Evolutionary conservation across 2,329 filamentous ascomycete species (phyloP), one percentile per base, ranked within the genome.

Genomic region (Aspergillus viridinutans): DNA sequence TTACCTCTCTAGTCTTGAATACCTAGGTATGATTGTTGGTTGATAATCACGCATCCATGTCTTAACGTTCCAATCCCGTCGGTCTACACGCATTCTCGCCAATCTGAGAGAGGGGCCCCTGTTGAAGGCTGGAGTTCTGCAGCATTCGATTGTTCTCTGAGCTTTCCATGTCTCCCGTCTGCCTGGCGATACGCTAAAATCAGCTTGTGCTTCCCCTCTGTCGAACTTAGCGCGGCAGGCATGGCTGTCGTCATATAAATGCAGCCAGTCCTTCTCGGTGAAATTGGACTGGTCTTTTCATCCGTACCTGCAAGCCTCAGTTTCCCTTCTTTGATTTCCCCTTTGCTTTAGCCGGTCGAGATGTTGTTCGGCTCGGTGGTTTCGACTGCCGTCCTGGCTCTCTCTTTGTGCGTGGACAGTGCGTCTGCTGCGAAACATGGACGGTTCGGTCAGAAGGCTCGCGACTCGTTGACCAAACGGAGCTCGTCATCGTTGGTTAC

Each of bases 351-450:
- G 14, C 5, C 23, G 17, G 28, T 43, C 59, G 63, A 47, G 35
- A 71, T 71, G 69, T 57, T 64, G 54, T 60, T 72, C 20, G 63
- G 61, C 53, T 58, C 62, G 12, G 32, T 69, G n/a, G 40, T 70
- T 50, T 63, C 62, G 20, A 61, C 68, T 28, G 65, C 63, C 29
- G 42, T 63, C 21, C 28, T 70, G 26, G 62, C 62, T 5, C 49
- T 68, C 14, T 63, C 63, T 3, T 23, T 69, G 26, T 62, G 64
- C 21, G 57, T 58, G 3, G 66, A 65, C 9, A 43, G 59, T 23
- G 65, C 55, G 8, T 54, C 52, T 9, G 67, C 66, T 38, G 54
- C 58, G 0, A 60, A 62, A 17, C 65, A 69, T 59, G 69, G 69
- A 14, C 68, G 63, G 0, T 67, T 71, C 48, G 66, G 55, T 21